Conservation (phyloP, 1,139 yeast species). For the Geotrichum bryndzae region DNA sequence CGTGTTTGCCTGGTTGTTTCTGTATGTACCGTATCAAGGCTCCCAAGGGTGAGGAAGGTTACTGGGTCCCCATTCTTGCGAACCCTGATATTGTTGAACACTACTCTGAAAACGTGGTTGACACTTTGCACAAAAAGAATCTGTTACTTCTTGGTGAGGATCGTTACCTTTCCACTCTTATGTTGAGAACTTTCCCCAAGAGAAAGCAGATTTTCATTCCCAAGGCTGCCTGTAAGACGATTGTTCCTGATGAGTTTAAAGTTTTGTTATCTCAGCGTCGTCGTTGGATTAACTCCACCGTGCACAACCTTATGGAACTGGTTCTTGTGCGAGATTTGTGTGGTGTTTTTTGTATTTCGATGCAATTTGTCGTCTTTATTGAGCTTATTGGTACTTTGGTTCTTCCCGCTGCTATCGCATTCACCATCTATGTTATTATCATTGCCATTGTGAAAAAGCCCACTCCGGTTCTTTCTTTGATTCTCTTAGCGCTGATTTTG, state of each 20-base stretch:
- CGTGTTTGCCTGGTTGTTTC: constrained; percentile 97
- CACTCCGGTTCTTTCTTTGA: constrained; percentile 74
- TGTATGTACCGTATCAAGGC: constrained; percentile 92
- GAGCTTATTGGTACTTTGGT: constrained; percentile 89
- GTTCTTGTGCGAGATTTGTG: constrained; percentile 84
- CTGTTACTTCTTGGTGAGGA: constrained; percentile 88
- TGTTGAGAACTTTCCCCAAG: constrained; percentile 89
- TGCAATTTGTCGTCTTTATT: constrained; percentile 88
- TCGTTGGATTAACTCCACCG: constrained; percentile 97
- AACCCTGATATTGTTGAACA: constrained; percentile 96
- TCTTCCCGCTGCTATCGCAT: constrained; percentile 84
- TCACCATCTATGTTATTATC: constrained; percentile 77
- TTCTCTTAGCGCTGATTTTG: constrained; percentile 71
- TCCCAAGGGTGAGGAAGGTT: constrained; percentile 85
- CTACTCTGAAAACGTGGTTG: constrained; percentile 82
- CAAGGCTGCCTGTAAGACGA: constrained; percentile 91
- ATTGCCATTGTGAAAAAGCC: constrained; percentile 73
- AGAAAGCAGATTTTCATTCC: constrained; percentile 91
- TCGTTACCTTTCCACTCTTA: constrained; percentile 77
- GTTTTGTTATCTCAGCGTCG: constrained; percentile 91
- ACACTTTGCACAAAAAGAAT: constrained; percentile 85
- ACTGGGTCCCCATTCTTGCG: constrained; percentile 93
- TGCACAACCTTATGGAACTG: constrained; percentile 89
- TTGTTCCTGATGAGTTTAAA: constrained; percentile 77
- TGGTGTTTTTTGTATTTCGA: constrained; percentile 94